Evolutionary conservation across 73 alveolate species (phyloP).

Genomic region (Paramecium biaurelia): DNA sequence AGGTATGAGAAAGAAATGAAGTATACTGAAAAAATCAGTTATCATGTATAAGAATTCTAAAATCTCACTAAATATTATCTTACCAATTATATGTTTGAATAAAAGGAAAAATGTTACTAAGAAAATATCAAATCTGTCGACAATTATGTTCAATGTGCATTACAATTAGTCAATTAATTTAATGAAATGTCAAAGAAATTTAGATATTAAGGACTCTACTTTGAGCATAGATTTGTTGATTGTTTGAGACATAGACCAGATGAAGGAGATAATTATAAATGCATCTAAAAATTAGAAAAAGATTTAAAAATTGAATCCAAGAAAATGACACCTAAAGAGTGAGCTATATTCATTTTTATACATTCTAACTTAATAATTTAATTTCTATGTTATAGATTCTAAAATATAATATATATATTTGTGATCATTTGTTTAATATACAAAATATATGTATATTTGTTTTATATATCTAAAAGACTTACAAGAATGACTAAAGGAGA

Average conservation of each 20-base stretch:
- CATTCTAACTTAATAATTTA: neutral
- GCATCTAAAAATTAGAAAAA: neutral
- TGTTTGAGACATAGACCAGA: constrained; percentile 35
- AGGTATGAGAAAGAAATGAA: neutral
- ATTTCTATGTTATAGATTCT: too few species aligned
- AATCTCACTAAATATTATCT: constrained; percentile 1
- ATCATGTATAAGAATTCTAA: constrained; percentile 24
- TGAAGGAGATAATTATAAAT: constrained; percentile 25
- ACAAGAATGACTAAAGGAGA: too few species aligned
- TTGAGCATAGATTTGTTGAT: constrained; percentile 18
- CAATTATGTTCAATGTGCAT: neutral
- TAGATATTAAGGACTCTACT: neutral
- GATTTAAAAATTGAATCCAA: neutral
- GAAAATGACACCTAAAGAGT: neutral
- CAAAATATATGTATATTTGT: too few species aligned
- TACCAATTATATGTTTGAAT: neutral
- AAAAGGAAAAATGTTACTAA: neutral
- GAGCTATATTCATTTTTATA: neutral
- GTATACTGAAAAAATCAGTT: constrained; percentile 11
- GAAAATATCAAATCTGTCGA: neutral
- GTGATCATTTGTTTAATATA: too few species aligned
- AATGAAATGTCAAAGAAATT: constrained; percentile 1
- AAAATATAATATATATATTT: too few species aligned
- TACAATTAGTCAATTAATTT: neutral
- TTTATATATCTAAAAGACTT: too few species aligned